These are phyloP conservation scores for Naganishia antarctica DNA, from an alignment of 768 basidiomycete species.

Conservation along the genomic window DNA sequence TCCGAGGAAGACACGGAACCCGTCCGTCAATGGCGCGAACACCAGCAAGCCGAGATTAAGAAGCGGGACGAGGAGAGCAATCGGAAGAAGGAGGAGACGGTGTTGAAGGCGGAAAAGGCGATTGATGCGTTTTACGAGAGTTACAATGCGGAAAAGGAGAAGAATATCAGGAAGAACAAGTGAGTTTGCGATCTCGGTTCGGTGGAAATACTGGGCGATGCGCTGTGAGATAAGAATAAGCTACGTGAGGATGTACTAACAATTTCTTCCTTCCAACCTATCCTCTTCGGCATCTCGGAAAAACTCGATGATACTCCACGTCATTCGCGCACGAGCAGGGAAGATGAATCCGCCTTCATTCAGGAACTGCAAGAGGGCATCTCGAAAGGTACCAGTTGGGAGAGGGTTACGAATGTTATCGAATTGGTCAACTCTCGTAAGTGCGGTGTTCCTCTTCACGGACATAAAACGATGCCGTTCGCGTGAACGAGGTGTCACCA, in stretches of 20 bases:
- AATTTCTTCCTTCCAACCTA: no score
- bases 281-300: no score
- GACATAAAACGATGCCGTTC: no score
- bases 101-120: conserved; percentile 61
- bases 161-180: conserved; percentile 93
- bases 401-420: conserved; percentile 77
- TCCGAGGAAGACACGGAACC: conserved; percentile 44
- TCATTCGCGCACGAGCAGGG: conserved; percentile 58
- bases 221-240: no score
- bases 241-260: no score
- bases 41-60: conserved; percentile 75
- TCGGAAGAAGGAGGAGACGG: conserved; percentile 71
- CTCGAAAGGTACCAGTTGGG: conserved; percentile 89
- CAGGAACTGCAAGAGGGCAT: conserved; percentile 67
- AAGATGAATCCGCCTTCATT: conserved; percentile 77
- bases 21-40: conserved; percentile 76
- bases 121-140: conserved; percentile 50
- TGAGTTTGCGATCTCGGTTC: conserved; percentile 50
- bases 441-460: no score
- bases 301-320: no score
- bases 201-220: no score
- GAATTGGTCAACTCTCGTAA: conserved; percentile 82
- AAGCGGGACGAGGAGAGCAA: conserved; percentile 75
- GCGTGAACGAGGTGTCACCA: no score
- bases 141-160: conserved; percentile 78